Evolutionary conservation across 2,329 filamentous ascomycete genomes (phyloP), one percentile per base, ranked within the genome.

Genomic region (Colletotrichum ledebouriae): DNA sequence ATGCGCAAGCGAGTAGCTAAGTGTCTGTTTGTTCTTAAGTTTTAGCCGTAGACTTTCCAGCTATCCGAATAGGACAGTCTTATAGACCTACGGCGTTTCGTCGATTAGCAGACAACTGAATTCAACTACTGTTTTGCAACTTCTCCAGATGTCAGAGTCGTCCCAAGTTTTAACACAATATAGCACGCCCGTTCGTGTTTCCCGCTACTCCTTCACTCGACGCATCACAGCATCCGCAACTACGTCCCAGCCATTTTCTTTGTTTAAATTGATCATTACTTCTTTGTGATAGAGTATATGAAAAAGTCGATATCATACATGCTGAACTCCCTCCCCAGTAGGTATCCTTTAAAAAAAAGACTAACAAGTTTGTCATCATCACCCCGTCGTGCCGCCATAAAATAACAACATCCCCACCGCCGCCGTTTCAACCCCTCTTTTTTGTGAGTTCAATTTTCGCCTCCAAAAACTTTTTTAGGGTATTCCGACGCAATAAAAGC

Each of bases 291-390:
- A 41, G 37, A 60, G 33, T 59, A 61, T 39, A 4, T 34, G 60
- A 29, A 60, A 49, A 60, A 49, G 33, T 56, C 5, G 42, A 33
- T 66, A 69, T 60, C 56, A 66, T 66, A 69, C 66, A 69, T 56
- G 62, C 66, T 60, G 25, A 66, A 66, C 66, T 66, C 49, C 65
- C 49, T 46, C 66, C 37, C 49, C 60, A 63, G 56, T 44, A 60
- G 66, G 56, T 60, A 69, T 66, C 20, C 49, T 49, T 29, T n/a
- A n/a, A 59, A 62, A 6, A 39, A 39, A 39, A 39, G 11, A 15
- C 41, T 33, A 29, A 44, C 34, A 47, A 52, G 33, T 17, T 39
- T 37, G 29, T 52, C 42, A 58, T 55, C 63, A 49, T 37, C 41
- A 37, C 29, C 42, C 25, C 56, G 39, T 42, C 56, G 37, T 15